Percentiles rank a stretch among this genome's conserved stretches.
Evolutionary conservation across 495 filamentous ascomycete species (phyloP).

Genomic region (Chaetomium tenue): DNA sequence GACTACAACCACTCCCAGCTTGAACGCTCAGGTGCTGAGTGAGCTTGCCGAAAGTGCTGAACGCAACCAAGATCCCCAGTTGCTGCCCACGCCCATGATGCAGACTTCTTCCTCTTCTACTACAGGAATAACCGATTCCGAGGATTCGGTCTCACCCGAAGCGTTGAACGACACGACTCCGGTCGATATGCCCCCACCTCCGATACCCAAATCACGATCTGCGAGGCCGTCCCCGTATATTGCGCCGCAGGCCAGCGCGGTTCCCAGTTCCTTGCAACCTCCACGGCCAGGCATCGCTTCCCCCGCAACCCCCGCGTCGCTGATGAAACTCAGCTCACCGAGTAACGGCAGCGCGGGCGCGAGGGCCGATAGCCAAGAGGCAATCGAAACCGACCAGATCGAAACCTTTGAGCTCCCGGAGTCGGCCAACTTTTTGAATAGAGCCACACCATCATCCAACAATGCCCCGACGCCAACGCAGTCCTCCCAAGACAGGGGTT

Average conservation of each 20-base stretch:
- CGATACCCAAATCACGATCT: slow-evolving; percentile 50
- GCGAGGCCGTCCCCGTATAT: slow-evolving; percentile 52
- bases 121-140: slow-evolving; percentile 43
- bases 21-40: slow-evolving; percentile 55
- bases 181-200: slow-evolving; percentile 57
- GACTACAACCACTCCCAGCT: slow-evolving; percentile 53
- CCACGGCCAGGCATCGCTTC: slow-evolving; percentile 40
- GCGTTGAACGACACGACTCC: slow-evolving; percentile 39
- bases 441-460: slow-evolving; percentile 43
- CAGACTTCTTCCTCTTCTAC: slow-evolving; percentile 40
- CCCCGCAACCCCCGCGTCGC: slow-evolving; percentile 79
- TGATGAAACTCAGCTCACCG: slow-evolving; percentile 64
- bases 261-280: slow-evolving; percentile 25
- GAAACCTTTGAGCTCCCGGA: slow-evolving; percentile 67
- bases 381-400: slow-evolving; percentile 57
- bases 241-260: slow-evolving; percentile 38
- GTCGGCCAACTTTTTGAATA: slow-evolving; percentile 51
- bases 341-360: slow-evolving; percentile 37
- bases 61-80: slow-evolving; percentile 26
- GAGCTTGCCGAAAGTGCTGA: slow-evolving; percentile 48
- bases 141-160: slow-evolving; percentile 57
- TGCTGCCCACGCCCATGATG: slow-evolving; percentile 24
- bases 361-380: slow-evolving; percentile 37
- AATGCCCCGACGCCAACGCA: slow-evolving; percentile 44
- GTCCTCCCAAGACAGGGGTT: slow-evolving; percentile 33